phyloP scores from a whole-genome alignment of 257 asterid genomes.

The Salvia rosmarinus region DNA sequence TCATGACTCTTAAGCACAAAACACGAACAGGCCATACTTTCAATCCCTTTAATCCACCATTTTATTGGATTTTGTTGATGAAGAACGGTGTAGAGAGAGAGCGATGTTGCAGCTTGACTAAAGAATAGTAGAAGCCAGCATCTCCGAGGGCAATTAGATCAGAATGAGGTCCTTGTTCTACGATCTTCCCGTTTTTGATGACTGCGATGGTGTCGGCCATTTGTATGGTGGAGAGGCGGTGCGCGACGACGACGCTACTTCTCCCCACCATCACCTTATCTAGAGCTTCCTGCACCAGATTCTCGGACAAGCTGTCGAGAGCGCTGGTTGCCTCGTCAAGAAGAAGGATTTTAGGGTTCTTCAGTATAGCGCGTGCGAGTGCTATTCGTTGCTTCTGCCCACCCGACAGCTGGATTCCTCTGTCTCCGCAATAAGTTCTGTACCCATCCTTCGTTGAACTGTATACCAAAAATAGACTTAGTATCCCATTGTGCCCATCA shows the following conservation, averaged over 20 bases:
- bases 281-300: conserved; percentile 57
- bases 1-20: too few relatives aligned
- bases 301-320: conserved; percentile 50
- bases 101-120: conserved; percentile 47
- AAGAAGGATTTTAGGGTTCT: conserved; percentile 52
- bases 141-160: conserved; percentile 49
- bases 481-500: too few relatives aligned
- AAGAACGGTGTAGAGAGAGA: not conserved
- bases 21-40: too few relatives aligned
- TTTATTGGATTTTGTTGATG: too few relatives aligned
- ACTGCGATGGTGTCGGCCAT: conserved; percentile 49
- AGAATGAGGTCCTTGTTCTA: conserved; percentile 51
- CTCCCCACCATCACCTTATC: conserved; percentile 57
- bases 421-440: conserved; percentile 52
- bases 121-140: conserved; percentile 45
- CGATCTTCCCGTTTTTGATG: conserved; percentile 48
- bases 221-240: conserved; percentile 55
- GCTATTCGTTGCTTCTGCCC: conserved; percentile 67
- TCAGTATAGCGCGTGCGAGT: conserved; percentile 56
- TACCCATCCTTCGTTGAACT: conserved; percentile 62
- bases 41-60: too few relatives aligned
- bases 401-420: conserved; percentile 63
- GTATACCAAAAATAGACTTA: not conserved
- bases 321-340: conserved; percentile 66
- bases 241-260: conserved; percentile 56